Evolutionary conservation across 495 filamentous ascomycete species (phyloP).

Genomic region (Friedmanniomyces simplex): DNA sequence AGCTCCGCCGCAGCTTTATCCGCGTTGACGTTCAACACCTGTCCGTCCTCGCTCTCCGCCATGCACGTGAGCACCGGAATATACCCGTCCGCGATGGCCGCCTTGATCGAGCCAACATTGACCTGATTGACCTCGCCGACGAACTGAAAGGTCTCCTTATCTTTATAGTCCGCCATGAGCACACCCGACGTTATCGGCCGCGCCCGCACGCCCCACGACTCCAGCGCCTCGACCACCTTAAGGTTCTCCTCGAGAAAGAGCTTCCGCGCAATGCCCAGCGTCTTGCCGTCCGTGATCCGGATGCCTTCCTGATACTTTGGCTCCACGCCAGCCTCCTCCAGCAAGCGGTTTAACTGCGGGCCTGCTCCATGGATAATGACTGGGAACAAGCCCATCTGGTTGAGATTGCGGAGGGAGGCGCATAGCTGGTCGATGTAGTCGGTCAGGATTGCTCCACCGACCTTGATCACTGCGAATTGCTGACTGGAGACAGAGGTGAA

Average conservation of each 20-base stretch:
- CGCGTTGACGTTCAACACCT: conserved; percentile 95
- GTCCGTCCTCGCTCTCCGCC: conserved; percentile 87
- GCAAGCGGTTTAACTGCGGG: conserved; percentile 88
- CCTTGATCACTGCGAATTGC: conserved; percentile 98
- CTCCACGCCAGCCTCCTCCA: conserved; percentile 76
- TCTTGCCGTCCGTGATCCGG: conserved; percentile 91
- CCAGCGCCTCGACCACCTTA: conserved; percentile 84
- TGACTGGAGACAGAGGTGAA: conserved; percentile 96
- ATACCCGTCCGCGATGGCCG: conserved; percentile 83
- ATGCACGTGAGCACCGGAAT: conserved; percentile 93
- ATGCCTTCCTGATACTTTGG: conserved; percentile 96
- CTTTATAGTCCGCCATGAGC: conserved; percentile 87
- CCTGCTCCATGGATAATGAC: conserved; percentile 96
- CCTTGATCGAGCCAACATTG: conserved; percentile 82
- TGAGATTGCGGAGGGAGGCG: conserved; percentile 79
- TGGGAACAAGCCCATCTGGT: conserved; percentile 90
- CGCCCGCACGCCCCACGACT: conserved; percentile 82
- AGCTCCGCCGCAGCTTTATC: conserved; percentile 94
- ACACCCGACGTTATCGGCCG: conserved; percentile 88
- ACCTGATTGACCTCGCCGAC: conserved; percentile 94
- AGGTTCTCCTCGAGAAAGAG: conserved; percentile 94
- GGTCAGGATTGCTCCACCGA: conserved; percentile 93
- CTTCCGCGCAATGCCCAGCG: conserved; percentile 76
- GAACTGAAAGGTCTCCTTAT: conserved; percentile 87
- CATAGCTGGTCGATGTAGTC: conserved; percentile 87